Percentiles rank a stretch among this genome's conserved stretches.
Conservation (phyloP, 164 flowering plant species). For the Akebia trifoliata region DNA sequence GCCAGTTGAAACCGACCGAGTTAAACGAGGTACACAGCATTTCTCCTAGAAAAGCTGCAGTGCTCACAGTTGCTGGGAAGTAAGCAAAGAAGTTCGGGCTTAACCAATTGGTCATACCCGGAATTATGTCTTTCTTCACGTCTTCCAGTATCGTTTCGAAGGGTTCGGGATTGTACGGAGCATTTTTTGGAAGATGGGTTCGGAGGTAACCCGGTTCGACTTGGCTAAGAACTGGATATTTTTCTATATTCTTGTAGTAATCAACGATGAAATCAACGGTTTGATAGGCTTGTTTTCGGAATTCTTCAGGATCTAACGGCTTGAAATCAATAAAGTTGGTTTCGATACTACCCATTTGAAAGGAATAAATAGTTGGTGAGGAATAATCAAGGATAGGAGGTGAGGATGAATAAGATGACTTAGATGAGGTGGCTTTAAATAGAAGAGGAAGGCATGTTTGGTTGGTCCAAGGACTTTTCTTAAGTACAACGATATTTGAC, state of each 20-base stretch:
- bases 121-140: slow-evolving; percentile 29
- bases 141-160: slow-evolving; percentile 37
- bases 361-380: neutral
- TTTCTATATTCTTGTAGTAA: slow-evolving; percentile 44
- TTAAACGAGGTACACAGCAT: slow-evolving; percentile 54
- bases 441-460: neutral
- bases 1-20: slow-evolving; percentile 59
- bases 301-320: slow-evolving; percentile 47
- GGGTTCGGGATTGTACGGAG: slow-evolving; percentile 40
- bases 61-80: slow-evolving; percentile 51
- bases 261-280: slow-evolving; percentile 56
- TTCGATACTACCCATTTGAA: slow-evolving; percentile 36
- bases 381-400: neutral
- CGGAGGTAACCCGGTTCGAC: slow-evolving; percentile 46
- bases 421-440: neutral
- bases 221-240: slow-evolving; percentile 43
- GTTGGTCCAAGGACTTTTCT: neutral
- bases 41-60: slow-evolving; percentile 51
- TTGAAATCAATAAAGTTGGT: slow-evolving; percentile 20
- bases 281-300: slow-evolving; percentile 41
- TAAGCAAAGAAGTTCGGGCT: slow-evolving; percentile 66
- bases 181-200: slow-evolving; percentile 20
- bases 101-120: slow-evolving; percentile 60
- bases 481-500: no score
- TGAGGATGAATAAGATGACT: no score